Conservation (phyloP, 805 yeast genomes). For the Pichia heedii region DNA sequence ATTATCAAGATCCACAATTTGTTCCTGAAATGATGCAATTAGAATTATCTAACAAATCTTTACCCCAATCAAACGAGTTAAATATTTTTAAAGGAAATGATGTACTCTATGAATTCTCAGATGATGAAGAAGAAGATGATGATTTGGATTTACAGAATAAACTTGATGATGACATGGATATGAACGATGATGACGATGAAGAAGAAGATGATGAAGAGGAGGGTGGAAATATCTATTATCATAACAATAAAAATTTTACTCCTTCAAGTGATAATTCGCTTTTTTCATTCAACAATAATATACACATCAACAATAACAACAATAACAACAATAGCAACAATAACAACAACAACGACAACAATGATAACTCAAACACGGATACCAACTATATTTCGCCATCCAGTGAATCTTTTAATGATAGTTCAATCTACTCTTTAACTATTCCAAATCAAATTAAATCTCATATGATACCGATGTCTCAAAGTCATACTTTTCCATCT, state of each 20-base stretch:
- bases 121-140: constrained; percentile 26
- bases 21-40: constrained; percentile 22
- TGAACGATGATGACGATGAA: constrained; percentile 13
- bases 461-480: background rate
- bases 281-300: background rate
- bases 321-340: background rate
- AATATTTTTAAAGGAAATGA: constrained; percentile 26
- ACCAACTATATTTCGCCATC: no score
- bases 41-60: constrained; percentile 20
- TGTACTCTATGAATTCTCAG: constrained; percentile 24
- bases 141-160: constrained; percentile 20
- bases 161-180: constrained; percentile 21
- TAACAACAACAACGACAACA: constrained; percentile 1
- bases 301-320: background rate
- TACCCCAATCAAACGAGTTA: constrained; percentile 26
- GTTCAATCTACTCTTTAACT: constrained; percentile 22
- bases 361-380: constrained; percentile 14
- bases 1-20: constrained; percentile 19
- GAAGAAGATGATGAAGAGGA: constrained; percentile 9
- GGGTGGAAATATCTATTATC: no score
- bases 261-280: background rate
- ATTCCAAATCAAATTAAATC: constrained; percentile 13
- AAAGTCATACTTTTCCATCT: background rate
- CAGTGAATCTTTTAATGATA: constrained; percentile 4
- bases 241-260: background rate